Base-by-base conservation (phyloP, 1,284 basidiomycete species). In the Sporisorium sorghi region DNA sequence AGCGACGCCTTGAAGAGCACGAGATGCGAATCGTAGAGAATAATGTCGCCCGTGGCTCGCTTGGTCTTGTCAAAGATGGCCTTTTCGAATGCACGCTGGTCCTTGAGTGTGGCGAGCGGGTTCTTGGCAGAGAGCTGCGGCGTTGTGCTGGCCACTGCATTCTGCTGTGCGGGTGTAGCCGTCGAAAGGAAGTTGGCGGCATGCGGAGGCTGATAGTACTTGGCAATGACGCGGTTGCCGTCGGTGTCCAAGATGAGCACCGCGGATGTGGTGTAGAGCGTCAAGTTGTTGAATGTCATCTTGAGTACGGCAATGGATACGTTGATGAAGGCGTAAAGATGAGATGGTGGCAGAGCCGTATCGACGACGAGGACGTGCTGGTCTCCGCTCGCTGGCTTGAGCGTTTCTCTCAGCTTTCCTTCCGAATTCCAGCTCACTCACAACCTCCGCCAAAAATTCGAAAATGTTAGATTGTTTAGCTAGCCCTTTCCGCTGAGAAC, bases 1-100 rank as follows among this genome's bases (percentile, higher is more conserved):
- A 97, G 90, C 37, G 93, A 93, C 77, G 97, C 90, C 80, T 92
- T 93, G 87, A 96, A 97, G 23, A 99, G 90, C 30, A 93, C 91
- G n/a, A 98, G 89, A 82, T 94, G 91, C 70, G 91, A 88, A 85
- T 94, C 93, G 85, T 93, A 94, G 12, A 98, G 89, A 78, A 98
- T 93, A 83, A 99, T 94, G 81, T 99, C 96, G 57, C 81, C 79
- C 54, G 71, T 73, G 23, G 80, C 78, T 15, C 79, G 72, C 47
- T 80, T 70, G 17, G 82, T 83, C 87, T 99, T 99, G 80, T 93
- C 91, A 88, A 90, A 97, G 43, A 99, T 87, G 2, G 91, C 92
- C 87, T 96, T 96, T 87, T 99, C 97, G 83, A 98, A 97, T 28
- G 91, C 89, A 52, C 92, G 91, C 86, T 97, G 96, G 83, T 99